phyloP scores from a whole-genome alignment of 129 eudicot species.

The Scalesia atractyloides region DNA sequence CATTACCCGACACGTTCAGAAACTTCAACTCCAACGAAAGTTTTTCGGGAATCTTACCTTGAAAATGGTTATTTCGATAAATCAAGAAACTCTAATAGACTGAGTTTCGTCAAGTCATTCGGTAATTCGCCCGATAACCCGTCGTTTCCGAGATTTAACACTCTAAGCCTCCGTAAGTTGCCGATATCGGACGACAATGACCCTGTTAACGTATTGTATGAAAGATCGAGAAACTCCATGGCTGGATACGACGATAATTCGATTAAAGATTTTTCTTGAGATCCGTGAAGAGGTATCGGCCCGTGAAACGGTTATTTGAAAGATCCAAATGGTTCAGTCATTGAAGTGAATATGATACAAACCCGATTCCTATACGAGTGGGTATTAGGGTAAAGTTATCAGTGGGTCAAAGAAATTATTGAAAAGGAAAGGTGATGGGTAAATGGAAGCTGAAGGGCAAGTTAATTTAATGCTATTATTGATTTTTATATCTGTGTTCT shows the following conservation, averaged over 20 bases:
- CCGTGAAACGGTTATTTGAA: conserved; percentile 70
- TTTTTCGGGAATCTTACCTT: conserved; percentile 64
- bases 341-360: conserved; percentile 73
- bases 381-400: no score
- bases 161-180: conserved; percentile 64
- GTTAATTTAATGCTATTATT: no score
- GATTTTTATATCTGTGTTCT: no score
- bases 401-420: no score
- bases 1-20: conserved; percentile 65
- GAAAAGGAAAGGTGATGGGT: no score
- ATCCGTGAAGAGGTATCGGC: conserved; percentile 74
- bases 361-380: no score
- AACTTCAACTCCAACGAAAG: conserved; percentile 56
- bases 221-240: conserved; percentile 85
- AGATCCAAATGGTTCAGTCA: conserved; percentile 69
- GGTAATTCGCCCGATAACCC: conserved; percentile 77
- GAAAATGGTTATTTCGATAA: conserved; percentile 66
- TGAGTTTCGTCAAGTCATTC: conserved; percentile 60
- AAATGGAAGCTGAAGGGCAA: no score
- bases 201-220: conserved; percentile 62
- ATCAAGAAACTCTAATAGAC: conserved; percentile 69
- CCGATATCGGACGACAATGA: conserved; percentile 62
- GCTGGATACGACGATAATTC: conserved; percentile 68
- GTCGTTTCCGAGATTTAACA: conserved; percentile 73
- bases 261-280: conserved; percentile 57